Base-by-base conservation (phyloP, 1,284 basidiomycete genomes). In the Afroboletus lepidellus region DNA sequence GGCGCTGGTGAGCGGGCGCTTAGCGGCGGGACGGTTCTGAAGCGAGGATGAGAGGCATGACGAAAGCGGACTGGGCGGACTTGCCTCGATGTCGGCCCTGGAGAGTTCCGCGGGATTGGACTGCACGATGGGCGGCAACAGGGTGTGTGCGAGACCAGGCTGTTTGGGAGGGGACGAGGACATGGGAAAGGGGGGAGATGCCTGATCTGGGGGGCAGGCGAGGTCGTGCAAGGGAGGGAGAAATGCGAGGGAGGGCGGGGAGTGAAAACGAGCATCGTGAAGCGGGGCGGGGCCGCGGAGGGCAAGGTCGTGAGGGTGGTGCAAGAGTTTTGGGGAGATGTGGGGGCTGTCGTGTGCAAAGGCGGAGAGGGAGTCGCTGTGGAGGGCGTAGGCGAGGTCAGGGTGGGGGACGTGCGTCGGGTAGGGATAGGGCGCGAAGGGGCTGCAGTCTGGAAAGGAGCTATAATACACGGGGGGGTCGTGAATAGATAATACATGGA, bases 401-500 rank as follows among this genome's bases (percentile, higher is more conserved):
- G 60, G 50, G 24, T 66, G 66, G 3, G 64, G 45, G 15, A 67
- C 51, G 43, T 60, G 69, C n/a, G 57, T 3, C 8, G 59, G 43
- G 56, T 71, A 67, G n/a, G 57, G 43, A 55, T 61, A 63, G 9
- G 54, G 58, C 2, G 65, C 24, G 55, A 65, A 68, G 39, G 57
- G 41, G 34, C 13, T 39, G 46, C 50, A 59, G 55, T 69, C 67
- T 0, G 59, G 12, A 51, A 70, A 68, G 25, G 67, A 23, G 61
- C 44, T 68, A 69, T 70, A 68, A 71, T 68, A 68, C 65, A 68
- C 41, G 2, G 62, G 18, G 4, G 57, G 24, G 48, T 63, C 69
- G 41, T 65, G 67, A 56, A 69, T 56, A 47, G 66, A 70, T 68
- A 69, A 65, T 70, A 69, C 69, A 69, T 63, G 33, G 27, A 69